These are phyloP conservation scores for Pseudogymnoascus sp. DNA, from an alignment of 2,329 filamentous ascomycete genomes.

Conservation along the genomic window DNA sequence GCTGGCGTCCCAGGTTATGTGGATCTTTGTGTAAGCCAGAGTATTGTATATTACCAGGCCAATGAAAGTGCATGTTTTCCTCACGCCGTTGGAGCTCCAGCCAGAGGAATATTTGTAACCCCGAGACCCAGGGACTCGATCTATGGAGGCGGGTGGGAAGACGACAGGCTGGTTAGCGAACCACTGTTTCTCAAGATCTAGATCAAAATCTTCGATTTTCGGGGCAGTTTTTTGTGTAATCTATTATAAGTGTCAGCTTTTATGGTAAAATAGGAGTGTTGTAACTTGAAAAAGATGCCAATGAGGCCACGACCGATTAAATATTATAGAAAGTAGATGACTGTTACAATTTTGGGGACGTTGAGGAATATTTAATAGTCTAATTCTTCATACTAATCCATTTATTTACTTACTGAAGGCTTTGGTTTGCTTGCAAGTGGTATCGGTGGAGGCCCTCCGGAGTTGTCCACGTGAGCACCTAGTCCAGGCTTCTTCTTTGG, in stretches of 20 bases:
- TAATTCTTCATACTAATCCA: background rate
- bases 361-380: background rate
- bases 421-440: conserved; percentile 26
- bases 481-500: conserved; percentile 23
- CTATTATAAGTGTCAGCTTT: background rate
- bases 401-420: conserved; percentile 23
- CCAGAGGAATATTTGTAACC: conserved; percentile 14
- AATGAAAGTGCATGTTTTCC: conserved; percentile 25
- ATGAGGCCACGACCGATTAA: background rate
- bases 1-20: conserved; percentile 28
- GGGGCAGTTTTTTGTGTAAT: background rate
- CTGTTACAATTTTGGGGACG: background rate
- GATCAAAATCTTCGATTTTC: conserved; percentile 19
- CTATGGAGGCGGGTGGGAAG: conserved; percentile 21
- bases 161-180: conserved; percentile 21
- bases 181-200: conserved; percentile 27
- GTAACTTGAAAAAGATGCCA: background rate
- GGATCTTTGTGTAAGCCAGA: conserved; percentile 28
- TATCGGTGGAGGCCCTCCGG: conserved; percentile 15
- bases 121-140: conserved; percentile 13
- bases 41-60: conserved; percentile 27
- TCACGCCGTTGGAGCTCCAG: conserved; percentile 19
- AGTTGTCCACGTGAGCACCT: conserved; percentile 20
- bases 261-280: background rate
- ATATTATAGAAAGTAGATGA: background rate